A percentile compares a stretch with the other conserved stretches of the same genome.
These are phyloP conservation scores for Penicillium sp. DNA, from an alignment of 2,329 filamentous ascomycete genomes.

Conservation along the genomic window DNA sequence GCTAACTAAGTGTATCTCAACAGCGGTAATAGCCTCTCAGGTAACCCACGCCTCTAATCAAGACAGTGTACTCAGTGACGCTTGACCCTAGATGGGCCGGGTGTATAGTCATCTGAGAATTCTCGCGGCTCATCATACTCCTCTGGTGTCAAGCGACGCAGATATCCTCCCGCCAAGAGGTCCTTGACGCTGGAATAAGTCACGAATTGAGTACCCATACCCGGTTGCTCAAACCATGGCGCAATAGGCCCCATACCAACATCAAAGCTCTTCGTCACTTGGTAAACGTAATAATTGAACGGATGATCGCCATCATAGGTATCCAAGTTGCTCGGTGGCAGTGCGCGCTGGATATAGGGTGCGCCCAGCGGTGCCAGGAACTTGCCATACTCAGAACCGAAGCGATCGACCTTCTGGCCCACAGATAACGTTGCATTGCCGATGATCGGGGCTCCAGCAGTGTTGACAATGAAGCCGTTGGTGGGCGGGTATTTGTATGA, in stretches of 20 bases:
- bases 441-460: conserved; percentile 45
- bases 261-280: conserved; percentile 49
- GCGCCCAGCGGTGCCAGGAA: conserved; percentile 54
- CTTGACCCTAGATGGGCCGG: conserved; percentile 18
- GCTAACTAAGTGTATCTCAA: background rate
- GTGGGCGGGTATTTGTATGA: conserved; percentile 48
- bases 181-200: conserved; percentile 36
- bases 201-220: conserved; percentile 51
- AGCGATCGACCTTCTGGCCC: conserved; percentile 57
- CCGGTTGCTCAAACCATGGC: conserved; percentile 59
- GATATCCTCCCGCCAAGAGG: conserved; percentile 42
- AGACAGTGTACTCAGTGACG: background rate
- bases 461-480: conserved; percentile 52
- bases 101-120: conserved; percentile 30
- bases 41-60: background rate
- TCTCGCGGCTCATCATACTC: conserved; percentile 34
- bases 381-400: conserved; percentile 54
- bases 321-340: conserved; percentile 56
- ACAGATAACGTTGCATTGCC: conserved; percentile 49
- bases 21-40: too few relatives aligned
- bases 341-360: conserved; percentile 55
- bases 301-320: conserved; percentile 48
- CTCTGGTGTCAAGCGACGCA: conserved; percentile 34
- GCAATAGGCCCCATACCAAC: conserved; percentile 55
- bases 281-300: conserved; percentile 59